Base-by-base conservation (phyloP, 2,329 filamentous ascomycete genomes). In the Anthostomella pinea region DNA sequence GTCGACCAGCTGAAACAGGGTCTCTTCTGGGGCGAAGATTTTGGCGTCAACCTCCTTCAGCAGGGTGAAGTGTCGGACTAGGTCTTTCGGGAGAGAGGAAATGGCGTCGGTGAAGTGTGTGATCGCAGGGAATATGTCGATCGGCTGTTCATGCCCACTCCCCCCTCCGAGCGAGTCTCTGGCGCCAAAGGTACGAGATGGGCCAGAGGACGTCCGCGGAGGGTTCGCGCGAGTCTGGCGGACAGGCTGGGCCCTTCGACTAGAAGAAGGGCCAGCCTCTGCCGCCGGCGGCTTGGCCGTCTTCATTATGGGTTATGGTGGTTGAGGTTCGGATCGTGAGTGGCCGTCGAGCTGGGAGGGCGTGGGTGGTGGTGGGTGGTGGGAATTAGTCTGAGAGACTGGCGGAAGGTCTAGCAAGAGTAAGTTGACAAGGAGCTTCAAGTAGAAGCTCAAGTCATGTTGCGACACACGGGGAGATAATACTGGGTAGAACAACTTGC, bases 41-140 rank as follows among this genome's bases (percentile, higher is more conserved):
- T 98, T 98, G 46, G 91, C 91, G 68, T 98, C 93, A 30, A 97
- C 93, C 67, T 98, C 93, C 63, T 96, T 96, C 51, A 98, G 74
- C 38, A 97, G 77, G 21, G 91, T 96, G 54, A 95, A 95, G 64
- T 98, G 91, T 58, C 89, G 83, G 52, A 95, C 88, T 33, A 96
- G 87, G 67, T 98, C 93, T 62, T 90, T 90, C 4, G 93, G 93
- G 17, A 98, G 78, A 24, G 91, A 90, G 33, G 88, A 83, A 58
- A 97, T 88, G 46, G 89, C 83, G 63, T 97, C 90, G 46, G 91
- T 87, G 61, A 98, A 97, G 65, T 82, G 77, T 8, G 76, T 81
- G 47, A 83, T 74, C 35, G 74, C 80, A 28, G 79, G 80, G 51
- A 80, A 82, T 52, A 83, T 79, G 51, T 83, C 76, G 67, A 82